Evolutionary conservation across 441 rosid species (phyloP).

Genomic region (Melastoma candidum): DNA sequence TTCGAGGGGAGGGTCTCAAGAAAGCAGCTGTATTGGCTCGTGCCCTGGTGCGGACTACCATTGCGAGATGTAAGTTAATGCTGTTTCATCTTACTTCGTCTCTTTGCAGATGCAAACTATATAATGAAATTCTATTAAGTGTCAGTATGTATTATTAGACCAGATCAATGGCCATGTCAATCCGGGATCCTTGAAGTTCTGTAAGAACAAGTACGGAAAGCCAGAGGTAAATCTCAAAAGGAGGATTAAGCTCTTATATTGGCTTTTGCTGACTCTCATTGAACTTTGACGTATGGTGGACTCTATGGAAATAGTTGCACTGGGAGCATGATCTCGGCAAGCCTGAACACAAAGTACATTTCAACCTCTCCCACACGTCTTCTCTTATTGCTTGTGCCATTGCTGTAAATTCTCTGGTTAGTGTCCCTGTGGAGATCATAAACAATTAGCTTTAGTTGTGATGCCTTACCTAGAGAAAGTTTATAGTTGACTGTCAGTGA

Average conservation of each 20-base stretch:
- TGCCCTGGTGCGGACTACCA: slow-evolving; percentile 75
- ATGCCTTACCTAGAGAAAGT: background rate
- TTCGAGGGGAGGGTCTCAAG: slow-evolving; percentile 45
- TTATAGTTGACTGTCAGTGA: slow-evolving; percentile 13
- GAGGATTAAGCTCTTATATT: slow-evolving; percentile 3
- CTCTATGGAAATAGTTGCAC: slow-evolving; percentile 42
- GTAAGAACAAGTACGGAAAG: slow-evolving; percentile 72
- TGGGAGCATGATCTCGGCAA: slow-evolving; percentile 33
- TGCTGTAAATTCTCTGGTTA: slow-evolving; percentile 26
- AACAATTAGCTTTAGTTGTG: slow-evolving; percentile 1
- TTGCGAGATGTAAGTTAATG: slow-evolving; percentile 66
- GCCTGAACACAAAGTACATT: slow-evolving; percentile 39
- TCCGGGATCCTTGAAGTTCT: slow-evolving; percentile 63
- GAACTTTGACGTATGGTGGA: background rate
- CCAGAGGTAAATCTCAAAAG: slow-evolving; percentile 59
- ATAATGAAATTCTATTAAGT: slow-evolving; percentile 4
- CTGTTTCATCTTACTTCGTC: background rate
- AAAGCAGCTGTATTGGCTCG: slow-evolving; percentile 80
- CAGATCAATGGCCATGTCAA: slow-evolving; percentile 39
- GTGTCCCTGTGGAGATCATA: slow-evolving; percentile 10
- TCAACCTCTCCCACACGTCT: slow-evolving; percentile 80
- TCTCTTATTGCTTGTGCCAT: slow-evolving; percentile 85
- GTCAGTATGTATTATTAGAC: slow-evolving; percentile 39
- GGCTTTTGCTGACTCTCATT: background rate
- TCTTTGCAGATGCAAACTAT: background rate